These are phyloP conservation scores for Chloroidium sp. DNA, from an alignment of 163 green algal species.

Conservation along the genomic window DNA sequence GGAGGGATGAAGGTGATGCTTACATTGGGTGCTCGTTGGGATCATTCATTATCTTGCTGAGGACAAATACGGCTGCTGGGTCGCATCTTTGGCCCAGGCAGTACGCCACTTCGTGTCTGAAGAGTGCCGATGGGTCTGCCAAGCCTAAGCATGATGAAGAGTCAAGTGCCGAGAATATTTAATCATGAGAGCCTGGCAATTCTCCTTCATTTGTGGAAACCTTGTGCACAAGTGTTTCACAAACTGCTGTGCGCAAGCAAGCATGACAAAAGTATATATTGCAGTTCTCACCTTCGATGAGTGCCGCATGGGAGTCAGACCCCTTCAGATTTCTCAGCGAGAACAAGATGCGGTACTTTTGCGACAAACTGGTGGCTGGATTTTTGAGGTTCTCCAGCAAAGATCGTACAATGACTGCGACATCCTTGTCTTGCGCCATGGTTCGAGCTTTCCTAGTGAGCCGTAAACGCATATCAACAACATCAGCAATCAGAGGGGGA, in stretches of 20 bases:
- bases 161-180: background rate
- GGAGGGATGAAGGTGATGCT: background rate
- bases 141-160: background rate
- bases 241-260: too few relatives aligned
- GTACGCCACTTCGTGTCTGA: conserved; percentile 88
- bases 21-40: conserved; percentile 70
- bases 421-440: too few relatives aligned
- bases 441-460: too few relatives aligned
- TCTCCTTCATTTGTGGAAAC: background rate
- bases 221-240: too few relatives aligned
- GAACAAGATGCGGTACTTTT: conserved; percentile 81
- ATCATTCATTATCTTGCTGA: conserved; percentile 62
- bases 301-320: conserved; percentile 37
- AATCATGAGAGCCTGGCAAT: background rate
- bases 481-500: too few relatives aligned
- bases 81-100: conserved; percentile 84
- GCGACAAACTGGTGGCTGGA: conserved; percentile 35
- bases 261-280: too few relatives aligned
- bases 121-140: conserved; percentile 52
- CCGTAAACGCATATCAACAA: too few relatives aligned
- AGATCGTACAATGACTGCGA: too few relatives aligned
- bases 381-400: conserved; percentile 23
- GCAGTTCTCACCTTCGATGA: background rate
- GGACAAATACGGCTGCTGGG: conserved; percentile 41
- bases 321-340: conserved; percentile 61